Evolutionary conservation across 1,284 basidiomycete species (phyloP), one percentile per base, ranked within the genome.

Genomic region (Cystobasidiaceae sp.): DNA sequence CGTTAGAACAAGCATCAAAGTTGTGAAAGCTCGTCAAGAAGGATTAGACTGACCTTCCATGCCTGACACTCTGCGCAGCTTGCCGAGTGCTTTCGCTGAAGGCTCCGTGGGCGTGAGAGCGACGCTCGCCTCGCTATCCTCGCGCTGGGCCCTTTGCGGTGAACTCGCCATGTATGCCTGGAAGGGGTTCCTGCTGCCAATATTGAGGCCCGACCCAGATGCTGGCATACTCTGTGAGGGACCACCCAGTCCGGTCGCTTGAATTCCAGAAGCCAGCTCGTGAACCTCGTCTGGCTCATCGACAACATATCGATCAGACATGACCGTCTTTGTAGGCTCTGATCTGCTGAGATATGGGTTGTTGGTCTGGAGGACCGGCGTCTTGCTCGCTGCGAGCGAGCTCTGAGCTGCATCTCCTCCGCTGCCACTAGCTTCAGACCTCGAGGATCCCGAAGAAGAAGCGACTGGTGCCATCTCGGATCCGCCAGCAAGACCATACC

Each of bases 51-150:
- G 49, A 69, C 63, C 66, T 32, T 59, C 48, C 21, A 65, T 17
- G 6, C 54, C 50, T 17, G 62, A 67, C 11, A 73, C 63, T 17
- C 71, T 49, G 23, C 72, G 64, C 25, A 73, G n/a, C 56, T 73
- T 73, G 13, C 72, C 72, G n/a, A 73, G 48, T 17, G 72, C 72
- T 37, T 71, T 71, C 41, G 54, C 67, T 9, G 66, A 68, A 7
- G 72, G 72, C 44, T 65, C 51, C 11, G n/a, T 32, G 3, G 70
- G 70, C 0, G 37, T 25, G 9, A 33, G 44, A 11, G 55, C 61
- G 6, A 33, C 30, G 23, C 61, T 64, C 21, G 27, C 43, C 52
- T 56, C 37, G n/a, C 61, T 51, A 39, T 11, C 37, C n/a, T n/a
- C n/a, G n/a, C n/a, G n/a, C n/a, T n/a, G n/a, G n/a, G n/a, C n/a